Conservation (phyloP, 768 basidiomycete species). For the Podaxis pistillaris region DNA sequence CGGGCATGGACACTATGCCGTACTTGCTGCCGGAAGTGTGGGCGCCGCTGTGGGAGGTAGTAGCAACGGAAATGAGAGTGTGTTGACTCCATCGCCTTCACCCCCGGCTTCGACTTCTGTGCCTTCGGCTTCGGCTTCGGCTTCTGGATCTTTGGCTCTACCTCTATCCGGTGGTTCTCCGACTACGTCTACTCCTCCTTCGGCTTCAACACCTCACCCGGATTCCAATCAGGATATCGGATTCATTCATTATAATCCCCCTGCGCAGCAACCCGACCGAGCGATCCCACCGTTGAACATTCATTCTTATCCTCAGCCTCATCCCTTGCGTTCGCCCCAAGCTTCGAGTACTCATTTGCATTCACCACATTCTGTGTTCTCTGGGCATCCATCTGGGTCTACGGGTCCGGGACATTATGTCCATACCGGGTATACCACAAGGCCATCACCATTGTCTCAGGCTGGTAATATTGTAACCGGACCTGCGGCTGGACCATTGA, state of each 20-base stretch:
- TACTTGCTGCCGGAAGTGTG: slow-evolving; percentile 2
- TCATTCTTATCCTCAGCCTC: slow-evolving; percentile 6
- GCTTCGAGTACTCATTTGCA: neutral
- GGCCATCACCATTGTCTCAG: slow-evolving; percentile 14
- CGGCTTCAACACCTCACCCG: neutral
- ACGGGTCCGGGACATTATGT: slow-evolving; percentile 6
- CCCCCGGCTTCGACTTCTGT: slow-evolving; percentile 36
- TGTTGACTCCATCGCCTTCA: slow-evolving; percentile 61
- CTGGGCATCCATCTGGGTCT: neutral
- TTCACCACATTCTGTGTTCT: slow-evolving; percentile 7
- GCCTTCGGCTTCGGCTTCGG: slow-evolving; percentile 3
- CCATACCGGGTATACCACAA: slow-evolving; percentile 5
- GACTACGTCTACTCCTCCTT: neutral
- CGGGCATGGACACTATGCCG: slow-evolving; percentile 10
- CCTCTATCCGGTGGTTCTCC: slow-evolving; percentile 7
- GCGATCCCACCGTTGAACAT: slow-evolving; percentile 5
- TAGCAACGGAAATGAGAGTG: slow-evolving; percentile 5
- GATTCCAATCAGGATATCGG: slow-evolving; percentile 1
- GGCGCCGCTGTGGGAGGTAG: slow-evolving; percentile 2
- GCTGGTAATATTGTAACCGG: slow-evolving; percentile 13
- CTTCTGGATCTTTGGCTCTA: slow-evolving; percentile 15
- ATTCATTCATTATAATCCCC: slow-evolving; percentile 13
- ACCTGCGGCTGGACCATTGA: slow-evolving; percentile 11
- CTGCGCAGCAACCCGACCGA: slow-evolving; percentile 3
- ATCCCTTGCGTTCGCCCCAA: slow-evolving; percentile 5